These are phyloP conservation scores for Coelastrella sp. DNA, from an alignment of 139 green algal genomes.

Conservation along the genomic window DNA sequence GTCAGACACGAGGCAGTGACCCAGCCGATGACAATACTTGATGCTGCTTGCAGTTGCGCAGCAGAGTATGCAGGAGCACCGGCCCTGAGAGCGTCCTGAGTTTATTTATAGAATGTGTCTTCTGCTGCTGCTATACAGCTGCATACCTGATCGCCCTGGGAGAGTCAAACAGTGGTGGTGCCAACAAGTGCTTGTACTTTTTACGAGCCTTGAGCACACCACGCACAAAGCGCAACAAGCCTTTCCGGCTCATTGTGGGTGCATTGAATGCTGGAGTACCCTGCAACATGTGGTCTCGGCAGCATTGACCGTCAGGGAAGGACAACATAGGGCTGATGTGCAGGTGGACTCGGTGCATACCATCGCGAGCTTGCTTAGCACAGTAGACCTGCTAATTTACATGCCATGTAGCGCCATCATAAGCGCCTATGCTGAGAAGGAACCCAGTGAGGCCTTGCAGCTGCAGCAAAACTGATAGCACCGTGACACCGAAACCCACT, in stretches of 20 bases:
- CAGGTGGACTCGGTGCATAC: neutral
- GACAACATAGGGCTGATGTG: neutral
- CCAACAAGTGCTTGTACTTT: slow-evolving; percentile 61
- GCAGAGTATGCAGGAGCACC: no score
- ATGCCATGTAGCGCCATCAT: neutral
- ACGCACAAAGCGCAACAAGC: slow-evolving; percentile 57
- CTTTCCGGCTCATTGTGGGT: slow-evolving; percentile 45
- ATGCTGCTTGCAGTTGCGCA: no score
- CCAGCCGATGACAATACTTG: no score
- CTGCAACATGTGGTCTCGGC: neutral
- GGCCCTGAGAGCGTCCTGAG: no score
- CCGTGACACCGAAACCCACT: no score
- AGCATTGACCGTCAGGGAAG: no score
- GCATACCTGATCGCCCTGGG: slow-evolving; percentile 49
- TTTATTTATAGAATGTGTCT: no score
- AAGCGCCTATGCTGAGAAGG: no score
- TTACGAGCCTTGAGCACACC: slow-evolving; percentile 49
- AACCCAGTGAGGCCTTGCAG: no score
- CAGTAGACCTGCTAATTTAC: neutral
- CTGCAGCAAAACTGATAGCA: no score
- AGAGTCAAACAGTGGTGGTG: slow-evolving; percentile 60
- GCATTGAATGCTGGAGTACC: slow-evolving; percentile 48
- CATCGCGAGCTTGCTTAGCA: no score
- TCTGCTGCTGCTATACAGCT: neutral
- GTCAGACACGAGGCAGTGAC: no score